Evolutionary conservation across 768 basidiomycete genomes (phyloP), one percentile per base, ranked within the genome.

Genomic region (Mycena chlorophos): DNA sequence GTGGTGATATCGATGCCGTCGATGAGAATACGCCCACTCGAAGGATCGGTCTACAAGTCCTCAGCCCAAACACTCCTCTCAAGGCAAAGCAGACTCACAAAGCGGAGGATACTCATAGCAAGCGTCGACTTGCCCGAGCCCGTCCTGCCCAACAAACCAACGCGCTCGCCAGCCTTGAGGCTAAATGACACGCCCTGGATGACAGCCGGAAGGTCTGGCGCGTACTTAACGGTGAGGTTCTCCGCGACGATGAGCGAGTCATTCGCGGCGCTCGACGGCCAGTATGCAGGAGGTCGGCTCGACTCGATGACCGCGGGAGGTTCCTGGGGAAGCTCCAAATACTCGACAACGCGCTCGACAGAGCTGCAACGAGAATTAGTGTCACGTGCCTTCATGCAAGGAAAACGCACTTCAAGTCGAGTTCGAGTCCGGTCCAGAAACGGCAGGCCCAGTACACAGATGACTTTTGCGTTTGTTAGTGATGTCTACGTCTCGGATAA

Each of bases 281-380:
- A 97, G 66, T 94, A 94, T 0, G 94, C 94, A 1, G 94, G 94
- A 1, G 86, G 87, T 5, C 91, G 82, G 54, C 80, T 81, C 0
- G 80, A 80, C 59, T 92, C 87, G 48, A 94, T 87, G 54, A 88
- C 65, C 0, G 86, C 78, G 2, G 91, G 85, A 0, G 94, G 88
- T 65, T 96, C 93, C 68, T 92, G 91, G 0, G 92, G 92, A 5
- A 97, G 78, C 49, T 90, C 83, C n/a, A 95, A 83, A 74, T 95
- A 96, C 76, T 96, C 94, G 14, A 92, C 85, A 17, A 95, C 79
- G 54, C 94, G 87, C 68, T 98, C 94, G 10, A 96, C 91, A 5
- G 91, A 87, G 72, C 89, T 91, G 49, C 4, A 4, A 16, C 48
- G 51, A 31, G 13, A 3, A 43, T 30, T 13, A 55, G 17, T 49